Evolutionary conservation across 2,329 filamentous ascomycete genomes (phyloP), one percentile per base, ranked within the genome.

Genomic region (Didymella pinodella): DNA sequence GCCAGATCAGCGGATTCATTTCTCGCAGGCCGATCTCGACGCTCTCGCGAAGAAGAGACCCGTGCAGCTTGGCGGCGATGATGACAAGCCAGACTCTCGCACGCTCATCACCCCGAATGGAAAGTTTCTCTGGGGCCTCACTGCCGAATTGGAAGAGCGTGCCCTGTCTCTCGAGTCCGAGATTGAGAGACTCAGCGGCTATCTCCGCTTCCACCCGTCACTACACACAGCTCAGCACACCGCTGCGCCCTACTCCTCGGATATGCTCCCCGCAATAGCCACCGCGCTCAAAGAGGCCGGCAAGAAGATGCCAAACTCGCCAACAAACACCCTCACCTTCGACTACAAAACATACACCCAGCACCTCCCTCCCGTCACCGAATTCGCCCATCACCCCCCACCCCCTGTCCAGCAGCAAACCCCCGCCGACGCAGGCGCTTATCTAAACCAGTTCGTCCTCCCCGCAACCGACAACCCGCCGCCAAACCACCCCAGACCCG

Each of bases 101-200:
- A 87, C 90, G 63, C 83, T 93, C 65, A 86, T 93, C 51, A 93
- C 90, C 0, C 89, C 90, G 0, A 88, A 90, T 61, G 90, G 91
- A 11, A 88, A 91, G 62, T 91, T 90, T 71, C 82, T 94, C n/a
- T 87, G 89, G 64, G 89, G 90, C 57, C 78, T 95, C 53, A 87
- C 83, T 1, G 78, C 83, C 4, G 86, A 89, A 41, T 88, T 93
- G 62, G 90, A 93, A 70, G 82, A 88, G 32, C 84, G 84, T 4
- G 93, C 90, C 65, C 79, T 94, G 11, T 82, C 86, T 49, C 82
- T 94, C 5, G 91, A 94, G 74, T 80, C 82, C 45, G 65, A 70
- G 12, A 75, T 78, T 26, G 72, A 75, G 54, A 68, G 71, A 47
- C 43, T 71, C 2, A 69, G 69, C 46, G 69, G 72, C 8, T 61